phyloP scores from a whole-genome alignment of 2,329 filamentous ascomycete species.

The Claviceps sp. region DNA sequence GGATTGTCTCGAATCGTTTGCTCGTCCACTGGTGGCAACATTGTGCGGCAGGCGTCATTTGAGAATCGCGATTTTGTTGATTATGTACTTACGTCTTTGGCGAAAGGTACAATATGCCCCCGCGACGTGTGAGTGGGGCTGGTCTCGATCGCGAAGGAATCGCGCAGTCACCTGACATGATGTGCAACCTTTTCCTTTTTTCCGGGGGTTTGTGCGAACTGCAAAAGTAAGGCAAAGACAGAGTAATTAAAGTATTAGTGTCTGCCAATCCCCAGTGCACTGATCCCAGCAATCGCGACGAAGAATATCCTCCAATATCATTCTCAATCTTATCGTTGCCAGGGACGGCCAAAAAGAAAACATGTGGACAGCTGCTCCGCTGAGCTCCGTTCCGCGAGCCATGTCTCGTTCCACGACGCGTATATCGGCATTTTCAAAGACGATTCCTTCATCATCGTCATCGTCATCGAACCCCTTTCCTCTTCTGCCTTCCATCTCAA shows the following conservation, averaged over 20 bases:
- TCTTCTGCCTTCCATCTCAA: not conserved
- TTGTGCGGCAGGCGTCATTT: conserved; percentile 12
- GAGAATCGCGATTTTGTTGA: not conserved
- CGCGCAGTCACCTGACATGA: conserved; percentile 23
- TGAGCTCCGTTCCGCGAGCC: conserved; percentile 8
- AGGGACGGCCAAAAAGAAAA: not conserved
- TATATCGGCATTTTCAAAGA: conserved; percentile 2
- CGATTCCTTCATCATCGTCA: not conserved
- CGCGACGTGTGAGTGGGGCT: not conserved
- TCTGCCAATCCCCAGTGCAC: not conserved
- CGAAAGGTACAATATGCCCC: too few relatives aligned
- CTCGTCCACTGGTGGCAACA: conserved; percentile 47
- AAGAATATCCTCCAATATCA: not conserved
- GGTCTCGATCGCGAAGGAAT: conserved; percentile 14
- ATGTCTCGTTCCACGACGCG: conserved; percentile 8
- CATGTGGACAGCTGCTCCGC: conserved; percentile 1
- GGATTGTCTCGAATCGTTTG: conserved; percentile 42
- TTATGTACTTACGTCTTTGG: not conserved
- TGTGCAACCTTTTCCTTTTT: not conserved
- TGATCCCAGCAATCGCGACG: not conserved
- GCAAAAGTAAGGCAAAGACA: not conserved
- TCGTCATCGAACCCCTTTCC: not conserved
- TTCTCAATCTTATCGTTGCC: too few relatives aligned
- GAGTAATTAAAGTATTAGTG: not conserved
- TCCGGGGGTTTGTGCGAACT: not conserved